Evolutionary conservation across 2,329 filamentous ascomycete genomes (phyloP).

Genomic region (Ophiostoma populinum): DNA sequence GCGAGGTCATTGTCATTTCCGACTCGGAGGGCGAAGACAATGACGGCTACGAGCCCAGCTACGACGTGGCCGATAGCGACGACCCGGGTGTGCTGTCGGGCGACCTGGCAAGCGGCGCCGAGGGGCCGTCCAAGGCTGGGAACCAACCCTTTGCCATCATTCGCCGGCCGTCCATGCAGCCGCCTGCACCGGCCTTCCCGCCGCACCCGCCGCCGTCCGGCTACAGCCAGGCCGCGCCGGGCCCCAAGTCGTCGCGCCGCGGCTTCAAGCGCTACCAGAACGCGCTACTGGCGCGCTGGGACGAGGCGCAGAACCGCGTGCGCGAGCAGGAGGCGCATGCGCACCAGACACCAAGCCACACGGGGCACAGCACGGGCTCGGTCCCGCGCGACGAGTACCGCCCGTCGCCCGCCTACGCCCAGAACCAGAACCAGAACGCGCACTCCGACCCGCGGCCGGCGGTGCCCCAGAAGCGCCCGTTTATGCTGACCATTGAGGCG

Average conservation of each 20-base stretch:
- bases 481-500: conserved; percentile 11
- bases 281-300: conserved; percentile 16
- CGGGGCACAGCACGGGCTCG: too few species aligned
- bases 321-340: conserved; percentile 6
- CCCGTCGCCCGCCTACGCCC: too few species aligned
- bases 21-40: conserved; percentile 33
- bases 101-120: neutral
- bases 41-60: conserved; percentile 23
- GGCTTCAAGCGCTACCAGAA: conserved; percentile 30
- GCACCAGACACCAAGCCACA: too few species aligned
- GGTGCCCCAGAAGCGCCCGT: neutral
- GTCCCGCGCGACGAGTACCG: too few species aligned
- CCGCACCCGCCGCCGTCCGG: neutral
- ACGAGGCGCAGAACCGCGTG: conserved; percentile 16
- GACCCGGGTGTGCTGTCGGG: conserved; percentile 13
- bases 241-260: conserved; percentile 11
- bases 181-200: neutral
- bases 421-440: too few species aligned
- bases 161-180: neutral
- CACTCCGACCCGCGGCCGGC: neutral
- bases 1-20: conserved; percentile 50
- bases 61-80: conserved; percentile 24
- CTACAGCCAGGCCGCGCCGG: neutral
- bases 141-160: too few species aligned
- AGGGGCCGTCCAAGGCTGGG: too few species aligned